A percentile compares a stretch with the other conserved stretches of the same genome.
Conservation (phyloP, 768 basidiomycete genomes). For the Termitomyces sp. region DNA sequence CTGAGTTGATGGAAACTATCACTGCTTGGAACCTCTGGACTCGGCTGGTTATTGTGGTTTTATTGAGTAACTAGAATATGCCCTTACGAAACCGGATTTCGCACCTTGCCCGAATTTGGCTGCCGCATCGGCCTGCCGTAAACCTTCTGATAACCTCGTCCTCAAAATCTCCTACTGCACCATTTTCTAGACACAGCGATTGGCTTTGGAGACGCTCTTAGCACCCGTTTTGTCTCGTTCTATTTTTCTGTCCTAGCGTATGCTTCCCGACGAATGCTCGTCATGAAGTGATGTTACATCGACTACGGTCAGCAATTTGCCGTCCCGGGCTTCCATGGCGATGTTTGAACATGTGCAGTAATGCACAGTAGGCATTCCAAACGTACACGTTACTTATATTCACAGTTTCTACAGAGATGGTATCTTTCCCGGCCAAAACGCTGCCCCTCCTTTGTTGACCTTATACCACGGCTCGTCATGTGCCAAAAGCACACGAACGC, state of each 20-base stretch:
- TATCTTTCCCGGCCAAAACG: constrained; percentile 44
- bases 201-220: too few relatives aligned
- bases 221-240: too few relatives aligned
- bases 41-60: neutral
- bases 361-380: neutral
- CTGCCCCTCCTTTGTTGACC: constrained; percentile 11
- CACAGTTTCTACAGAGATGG: constrained; percentile 5
- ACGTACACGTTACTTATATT: neutral
- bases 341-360: too few relatives aligned
- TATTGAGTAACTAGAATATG: too few relatives aligned
- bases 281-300: neutral
- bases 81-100: too few relatives aligned
- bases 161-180: neutral
- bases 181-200: too few relatives aligned
- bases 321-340: neutral
- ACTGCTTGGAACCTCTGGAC: too few relatives aligned
- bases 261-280: too few relatives aligned
- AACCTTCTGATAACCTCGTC: neutral
- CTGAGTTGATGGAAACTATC: too few relatives aligned
- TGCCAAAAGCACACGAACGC: constrained; percentile 48
- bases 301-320: neutral
- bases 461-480: constrained; percentile 46
- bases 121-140: too few relatives aligned
- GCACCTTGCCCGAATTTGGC: too few relatives aligned
- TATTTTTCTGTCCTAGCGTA: too few relatives aligned